phyloP scores from a whole-genome alignment of 2,329 filamentous ascomycete genomes.

The Xylariaceae sp. region DNA sequence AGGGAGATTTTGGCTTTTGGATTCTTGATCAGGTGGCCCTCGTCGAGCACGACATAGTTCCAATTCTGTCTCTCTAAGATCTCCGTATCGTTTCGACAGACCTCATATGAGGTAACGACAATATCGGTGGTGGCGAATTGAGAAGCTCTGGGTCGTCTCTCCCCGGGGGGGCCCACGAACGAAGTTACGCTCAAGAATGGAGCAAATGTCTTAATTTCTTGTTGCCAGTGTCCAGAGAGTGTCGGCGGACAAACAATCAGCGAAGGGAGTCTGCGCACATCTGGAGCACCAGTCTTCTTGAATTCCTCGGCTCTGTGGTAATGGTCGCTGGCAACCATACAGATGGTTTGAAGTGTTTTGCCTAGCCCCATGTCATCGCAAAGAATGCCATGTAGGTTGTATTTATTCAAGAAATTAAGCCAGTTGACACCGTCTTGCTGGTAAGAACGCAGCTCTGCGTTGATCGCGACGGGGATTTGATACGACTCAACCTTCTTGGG shows the following conservation, averaged over 20 bases:
- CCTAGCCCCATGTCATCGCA: conserved; percentile 99
- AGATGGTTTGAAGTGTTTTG: conserved; percentile 95
- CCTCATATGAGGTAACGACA: conserved; percentile 96
- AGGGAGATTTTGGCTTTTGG: conserved; percentile 93
- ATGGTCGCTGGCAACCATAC: conserved; percentile 96
- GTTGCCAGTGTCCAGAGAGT: conserved; percentile 96
- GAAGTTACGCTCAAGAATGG: conserved; percentile 88
- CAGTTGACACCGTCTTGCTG: conserved; percentile 99
- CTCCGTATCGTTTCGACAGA: conserved; percentile 94
- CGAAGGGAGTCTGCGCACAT: conserved; percentile 78
- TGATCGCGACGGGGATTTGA: conserved; percentile 91
- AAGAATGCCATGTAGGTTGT: conserved; percentile 95
- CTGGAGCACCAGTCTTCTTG: conserved; percentile 73
- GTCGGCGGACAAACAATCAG: conserved; percentile 96
- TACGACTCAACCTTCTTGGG: conserved; percentile 96
- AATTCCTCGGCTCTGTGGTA: conserved; percentile 91
- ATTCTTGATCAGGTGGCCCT: conserved; percentile 98
- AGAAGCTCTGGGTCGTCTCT: conserved; percentile 69
- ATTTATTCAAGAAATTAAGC: conserved; percentile 96
- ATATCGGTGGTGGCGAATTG: conserved; percentile 78
- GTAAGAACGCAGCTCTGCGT: conserved; percentile 92
- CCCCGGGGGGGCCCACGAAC: conserved; percentile 84
- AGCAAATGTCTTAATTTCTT: conserved; percentile 93
- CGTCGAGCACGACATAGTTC: conserved; percentile 97
- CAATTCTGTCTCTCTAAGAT: conserved; percentile 78